A percentile compares a stretch with the other conserved stretches of the same genome.
Evolutionary conservation across 768 basidiomycete species (phyloP).

Genomic region (Phanerochaete sordida): DNA sequence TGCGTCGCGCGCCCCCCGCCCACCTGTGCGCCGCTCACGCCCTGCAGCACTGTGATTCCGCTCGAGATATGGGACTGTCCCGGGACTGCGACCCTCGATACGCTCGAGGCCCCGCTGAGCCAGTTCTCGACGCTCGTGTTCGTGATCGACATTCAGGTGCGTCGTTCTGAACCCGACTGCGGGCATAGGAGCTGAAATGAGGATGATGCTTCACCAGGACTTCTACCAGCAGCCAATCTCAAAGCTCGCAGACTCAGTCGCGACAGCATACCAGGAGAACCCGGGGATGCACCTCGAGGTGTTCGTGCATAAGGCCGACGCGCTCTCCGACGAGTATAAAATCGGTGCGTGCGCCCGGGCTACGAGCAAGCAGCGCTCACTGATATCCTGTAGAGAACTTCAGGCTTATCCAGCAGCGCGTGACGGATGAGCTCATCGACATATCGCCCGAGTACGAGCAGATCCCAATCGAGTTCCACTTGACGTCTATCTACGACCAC

Average conservation of each 20-base stretch:
- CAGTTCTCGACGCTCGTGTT: conserved; percentile 86
- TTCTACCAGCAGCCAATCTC: conserved; percentile 81
- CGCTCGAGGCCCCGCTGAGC: conserved; percentile 70
- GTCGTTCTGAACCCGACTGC: conserved; percentile 16
- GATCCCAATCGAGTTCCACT: conserved; percentile 78
- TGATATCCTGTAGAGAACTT: conserved; percentile 66
- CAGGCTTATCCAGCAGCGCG: conserved; percentile 84
- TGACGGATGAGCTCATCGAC: conserved; percentile 77
- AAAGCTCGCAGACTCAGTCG: conserved; percentile 78
- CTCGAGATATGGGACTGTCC: conserved; percentile 97
- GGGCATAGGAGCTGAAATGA: background rate
- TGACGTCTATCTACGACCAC: conserved; percentile 93
- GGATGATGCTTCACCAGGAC: conserved; percentile 55
- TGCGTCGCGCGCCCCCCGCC: conserved; percentile 12
- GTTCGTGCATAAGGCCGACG: conserved; percentile 95
- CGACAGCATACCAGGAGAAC: conserved; percentile 71
- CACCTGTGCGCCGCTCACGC: background rate
- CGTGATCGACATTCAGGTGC: conserved; percentile 91
- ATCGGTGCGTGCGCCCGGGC: conserved; percentile 53
- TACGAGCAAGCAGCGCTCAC: background rate
- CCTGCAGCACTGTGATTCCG: conserved; percentile 78
- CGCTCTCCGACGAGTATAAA: conserved; percentile 86
- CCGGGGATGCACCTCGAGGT: conserved; percentile 81
- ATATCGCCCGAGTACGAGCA: conserved; percentile 73
- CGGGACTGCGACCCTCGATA: conserved; percentile 75